Evolutionary conservation across 345 rosid species (phyloP), one percentile per base, ranked within the genome.

Genomic region (Euphorbia pulcherrima): DNA sequence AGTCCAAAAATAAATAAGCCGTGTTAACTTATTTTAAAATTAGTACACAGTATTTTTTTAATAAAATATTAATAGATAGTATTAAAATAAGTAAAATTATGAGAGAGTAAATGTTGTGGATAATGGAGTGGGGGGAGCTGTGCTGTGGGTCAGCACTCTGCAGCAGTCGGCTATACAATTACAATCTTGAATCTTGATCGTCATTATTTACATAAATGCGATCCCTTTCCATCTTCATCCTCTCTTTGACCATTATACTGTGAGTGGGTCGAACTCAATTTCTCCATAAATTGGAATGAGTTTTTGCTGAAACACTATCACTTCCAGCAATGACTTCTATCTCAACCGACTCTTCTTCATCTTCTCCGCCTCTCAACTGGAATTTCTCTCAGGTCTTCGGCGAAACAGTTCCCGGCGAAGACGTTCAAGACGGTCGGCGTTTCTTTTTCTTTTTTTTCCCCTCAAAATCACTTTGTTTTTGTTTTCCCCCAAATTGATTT

Each of bases 331-430:
- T 82, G 88, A 75, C 57, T 44, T 50, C 60, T 10, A 67, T 35
- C 68, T 48, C 79, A 13, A 64, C 48, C 5, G 68, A 73, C 16
- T 65, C 83, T 13, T 55, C 60, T n/a, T 39, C 69, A 30, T 21
- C 64, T 39, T 20, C 65, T 47, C 5, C 72, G 56, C 77, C 72
- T 52, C 70, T 78, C 0, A 76, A 81, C 24, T 87, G 92, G 92
- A 83, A 78, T 53, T 77, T 83, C 82, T 87, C 83, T 46, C 83
- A 85, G 72, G 87, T 81, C 47, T 84, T 87, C 74, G 90, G 88
- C 47, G 82, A 87, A 39, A 52, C 73, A 46, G 30, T 57, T 57
- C 74, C 87, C 69, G 75, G 74, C 24, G 88, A 87, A 74, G 90
- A 85, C 39, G 60, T 83, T 62, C 87, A 74, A 75, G 83, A 82